Conservation (phyloP, 768 basidiomycete genomes). For the Termitomyces sp. region DNA sequence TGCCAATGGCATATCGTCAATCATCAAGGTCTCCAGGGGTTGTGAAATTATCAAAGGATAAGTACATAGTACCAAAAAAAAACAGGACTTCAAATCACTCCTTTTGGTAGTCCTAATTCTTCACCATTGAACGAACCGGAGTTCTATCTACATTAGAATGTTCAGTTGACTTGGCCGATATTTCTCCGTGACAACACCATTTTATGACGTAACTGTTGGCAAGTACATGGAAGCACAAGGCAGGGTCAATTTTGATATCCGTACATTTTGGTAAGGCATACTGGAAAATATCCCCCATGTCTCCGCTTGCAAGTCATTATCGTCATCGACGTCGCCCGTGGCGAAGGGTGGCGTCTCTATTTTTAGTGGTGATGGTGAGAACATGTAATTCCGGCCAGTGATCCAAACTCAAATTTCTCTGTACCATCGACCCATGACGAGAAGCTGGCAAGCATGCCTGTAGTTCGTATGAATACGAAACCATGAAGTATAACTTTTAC, state of each 20-base stretch:
- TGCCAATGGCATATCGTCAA: background rate
- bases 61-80: background rate
- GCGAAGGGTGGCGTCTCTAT: background rate
- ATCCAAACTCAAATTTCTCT: background rate
- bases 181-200: background rate
- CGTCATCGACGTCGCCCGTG: background rate
- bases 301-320: background rate
- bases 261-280: background rate
- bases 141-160: background rate
- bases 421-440: background rate
- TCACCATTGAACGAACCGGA: background rate
- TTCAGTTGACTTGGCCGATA: background rate
- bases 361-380: background rate
- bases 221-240: background rate
- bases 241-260: background rate
- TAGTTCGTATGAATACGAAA: background rate
- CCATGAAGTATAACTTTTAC: background rate
- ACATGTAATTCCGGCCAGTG: background rate
- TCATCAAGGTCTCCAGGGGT: background rate
- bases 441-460: background rate
- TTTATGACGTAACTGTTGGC: background rate
- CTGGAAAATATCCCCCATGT: background rate
- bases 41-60: background rate
- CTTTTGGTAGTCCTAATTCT: background rate
- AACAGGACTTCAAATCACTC: background rate